Conservation (phyloP, 352 stramenopile species). For the Phytophthora vignae region DNA sequence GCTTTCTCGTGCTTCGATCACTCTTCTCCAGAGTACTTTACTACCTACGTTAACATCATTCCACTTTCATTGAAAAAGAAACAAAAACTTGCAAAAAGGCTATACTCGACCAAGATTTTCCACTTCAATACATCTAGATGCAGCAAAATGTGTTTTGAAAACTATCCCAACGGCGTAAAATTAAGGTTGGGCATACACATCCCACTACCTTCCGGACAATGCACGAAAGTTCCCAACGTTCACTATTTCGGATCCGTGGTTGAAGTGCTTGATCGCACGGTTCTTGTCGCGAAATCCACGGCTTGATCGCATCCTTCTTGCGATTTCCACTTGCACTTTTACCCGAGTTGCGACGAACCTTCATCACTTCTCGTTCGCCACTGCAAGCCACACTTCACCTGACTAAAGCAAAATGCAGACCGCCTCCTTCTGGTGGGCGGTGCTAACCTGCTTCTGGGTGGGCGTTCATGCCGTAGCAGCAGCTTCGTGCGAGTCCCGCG, state of each 20-base stretch:
- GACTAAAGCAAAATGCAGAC: constrained; percentile 4
- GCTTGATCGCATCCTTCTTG: constrained; percentile 11
- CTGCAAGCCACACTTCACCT: not conserved
- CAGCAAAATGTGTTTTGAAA: not conserved
- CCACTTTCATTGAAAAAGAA: constrained; percentile 6
- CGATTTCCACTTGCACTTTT: constrained; percentile 9
- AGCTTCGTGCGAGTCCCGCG: constrained; percentile 16
- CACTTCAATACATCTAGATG: not conserved
- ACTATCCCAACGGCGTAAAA: not conserved
- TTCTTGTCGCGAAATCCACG: not conserved
- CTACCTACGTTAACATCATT: constrained; percentile 23
- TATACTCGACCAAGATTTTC: not conserved
- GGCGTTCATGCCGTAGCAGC: not conserved
- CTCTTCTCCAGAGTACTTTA: constrained; percentile 30
- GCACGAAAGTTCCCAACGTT: constrained; percentile 24
- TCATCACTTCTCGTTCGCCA: constrained; percentile 6
- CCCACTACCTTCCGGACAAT: not conserved
- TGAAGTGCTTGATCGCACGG: constrained; percentile 12
- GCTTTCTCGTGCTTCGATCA: constrained; percentile 18
- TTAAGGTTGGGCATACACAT: not conserved
- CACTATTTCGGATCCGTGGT: constrained; percentile 11
- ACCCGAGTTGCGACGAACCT: not conserved
- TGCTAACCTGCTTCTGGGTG: constrained; percentile 10
- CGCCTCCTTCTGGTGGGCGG: constrained; percentile 9
- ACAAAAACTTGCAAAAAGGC: too few relatives aligned